A percentile compares a stretch with the other conserved stretches of the same genome.
Conservation (phyloP, 116 monocot species). For the Trichopus zeylanicus region DNA sequence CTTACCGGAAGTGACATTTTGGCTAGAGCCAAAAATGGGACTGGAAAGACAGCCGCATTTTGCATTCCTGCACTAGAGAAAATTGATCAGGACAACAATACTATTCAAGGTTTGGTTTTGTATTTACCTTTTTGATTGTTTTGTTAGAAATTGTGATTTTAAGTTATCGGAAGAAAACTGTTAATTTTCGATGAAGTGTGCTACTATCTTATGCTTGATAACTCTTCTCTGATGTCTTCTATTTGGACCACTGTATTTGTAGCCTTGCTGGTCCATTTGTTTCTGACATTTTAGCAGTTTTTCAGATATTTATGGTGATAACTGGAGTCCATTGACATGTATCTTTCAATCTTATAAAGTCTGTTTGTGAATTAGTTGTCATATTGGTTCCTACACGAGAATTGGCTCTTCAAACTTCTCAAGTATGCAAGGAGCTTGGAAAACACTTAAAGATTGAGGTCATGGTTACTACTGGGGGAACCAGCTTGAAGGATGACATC, state of each 20-base stretch:
- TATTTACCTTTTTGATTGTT: neutral
- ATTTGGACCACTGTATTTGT: no score
- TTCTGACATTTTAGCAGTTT: no score
- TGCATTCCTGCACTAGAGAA: slow-evolving; percentile 96
- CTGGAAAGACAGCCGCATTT: slow-evolving; percentile 98
- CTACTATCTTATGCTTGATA: no score
- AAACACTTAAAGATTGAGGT: slow-evolving; percentile 83
- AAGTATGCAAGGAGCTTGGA: slow-evolving; percentile 92
- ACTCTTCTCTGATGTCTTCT: no score
- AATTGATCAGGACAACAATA: slow-evolving; percentile 82
- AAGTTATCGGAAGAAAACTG: neutral
- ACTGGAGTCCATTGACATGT: neutral
- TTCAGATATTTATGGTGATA: no score
- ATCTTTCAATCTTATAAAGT: neutral
- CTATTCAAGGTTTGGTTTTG: slow-evolving; percentile 72
- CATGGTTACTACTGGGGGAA: slow-evolving; percentile 96
- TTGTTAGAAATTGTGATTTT: neutral
- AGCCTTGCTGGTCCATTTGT: no score
- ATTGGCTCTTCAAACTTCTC: slow-evolving; percentile 86
- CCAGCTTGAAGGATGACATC: slow-evolving; percentile 87
- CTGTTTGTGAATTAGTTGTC: slow-evolving; percentile 37
- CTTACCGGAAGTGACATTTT: slow-evolving; percentile 91
- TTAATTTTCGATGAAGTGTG: neutral
- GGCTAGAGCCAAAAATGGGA: slow-evolving; percentile 98
- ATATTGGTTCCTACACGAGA: slow-evolving; percentile 94